Conservation (phyloP, 768 basidiomycete genomes). For the Xerocomellus amylosporus region DNA sequence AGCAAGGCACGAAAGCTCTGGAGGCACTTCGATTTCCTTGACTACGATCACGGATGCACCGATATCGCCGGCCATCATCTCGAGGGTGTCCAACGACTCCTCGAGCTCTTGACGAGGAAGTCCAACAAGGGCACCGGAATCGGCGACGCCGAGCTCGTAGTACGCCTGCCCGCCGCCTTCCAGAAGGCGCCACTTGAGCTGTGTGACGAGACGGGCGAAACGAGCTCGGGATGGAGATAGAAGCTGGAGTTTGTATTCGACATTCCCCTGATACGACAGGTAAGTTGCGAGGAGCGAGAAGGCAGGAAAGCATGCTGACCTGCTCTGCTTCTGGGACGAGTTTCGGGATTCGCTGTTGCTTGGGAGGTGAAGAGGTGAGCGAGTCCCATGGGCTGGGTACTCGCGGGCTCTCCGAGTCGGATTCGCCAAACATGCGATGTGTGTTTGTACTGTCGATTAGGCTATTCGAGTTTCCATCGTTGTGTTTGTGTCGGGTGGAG, state of each 20-base stretch:
- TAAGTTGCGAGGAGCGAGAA: background rate
- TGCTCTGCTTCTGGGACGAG: slow-evolving; percentile 76
- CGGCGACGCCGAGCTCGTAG: slow-evolving; percentile 81
- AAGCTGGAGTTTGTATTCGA: slow-evolving; percentile 94
- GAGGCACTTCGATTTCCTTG: slow-evolving; percentile 81
- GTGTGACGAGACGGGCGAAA: slow-evolving; percentile 83
- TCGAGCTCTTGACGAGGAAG: slow-evolving; percentile 72
- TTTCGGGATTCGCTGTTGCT: slow-evolving; percentile 47
- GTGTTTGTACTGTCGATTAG: slow-evolving; percentile 4
- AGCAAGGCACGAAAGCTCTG: slow-evolving; percentile 39
- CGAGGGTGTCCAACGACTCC: slow-evolving; percentile 79
- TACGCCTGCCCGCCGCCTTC: slow-evolving; percentile 83
- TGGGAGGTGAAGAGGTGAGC: slow-evolving; percentile 49
- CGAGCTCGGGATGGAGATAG: slow-evolving; percentile 73
- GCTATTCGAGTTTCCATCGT: slow-evolving; percentile 55
- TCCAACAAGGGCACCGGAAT: slow-evolving; percentile 85
- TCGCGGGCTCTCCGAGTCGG: slow-evolving; percentile 74
- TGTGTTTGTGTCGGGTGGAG: background rate
- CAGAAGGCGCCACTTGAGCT: slow-evolving; percentile 91
- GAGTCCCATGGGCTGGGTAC: slow-evolving; percentile 83
- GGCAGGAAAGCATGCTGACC: slow-evolving; percentile 28
- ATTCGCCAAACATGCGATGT: slow-evolving; percentile 72
- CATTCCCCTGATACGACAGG: slow-evolving; percentile 57
- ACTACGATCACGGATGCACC: slow-evolving; percentile 90
- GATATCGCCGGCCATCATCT: slow-evolving; percentile 92